Evolutionary conservation across 257 asterid genomes (phyloP), one percentile per base, ranked within the genome.

Genomic region (Capsicum rhomboideum): DNA sequence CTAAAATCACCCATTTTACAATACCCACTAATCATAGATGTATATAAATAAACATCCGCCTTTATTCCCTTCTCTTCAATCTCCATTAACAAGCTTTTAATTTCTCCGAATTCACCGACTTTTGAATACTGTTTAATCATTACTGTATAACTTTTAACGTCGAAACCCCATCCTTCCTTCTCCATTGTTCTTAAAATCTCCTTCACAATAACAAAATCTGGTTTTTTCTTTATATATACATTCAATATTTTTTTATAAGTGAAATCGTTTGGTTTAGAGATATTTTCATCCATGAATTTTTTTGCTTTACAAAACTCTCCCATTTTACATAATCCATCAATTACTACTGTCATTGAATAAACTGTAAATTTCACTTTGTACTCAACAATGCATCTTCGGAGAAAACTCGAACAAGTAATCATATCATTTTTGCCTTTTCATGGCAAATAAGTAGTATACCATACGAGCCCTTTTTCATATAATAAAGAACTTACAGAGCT

Each of bases 301-400:
- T 89, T 88, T 1, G 98, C 99, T 79, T 88, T 85, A 86, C 83
- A 80, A 16, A 91, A 83, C 82, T 92, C 91, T 42, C 91, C 85
- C 23, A 88, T 81, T 87, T 88, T 94, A 83, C 98, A 94, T 75
- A 92, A 83, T 14, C 86, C 96, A 84, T 89, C 89, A 82, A 94
- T 86, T 82, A 89, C 93, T 88, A 92, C n/a, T 0, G 97, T 93
- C 97, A 92, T 88, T 1, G 99, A 87, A 87, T 93, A 90, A 64
- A 94, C 97, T 1, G 94, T 92, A 74, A 93, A 86, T 55, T 29
- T 20, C 87, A 94, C 97, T 80, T 87, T 63, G 66, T 88, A 90
- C 56, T 92, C 93, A 23, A 91, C 84, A 97, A 68, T 68, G n/a
- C 56, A 96, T 93, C 54, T 86, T 90, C 77, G 80, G 85, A 79